Evolutionary conservation across 257 asterid species (phyloP).

Genomic region (Gynochthodes officinalis): DNA sequence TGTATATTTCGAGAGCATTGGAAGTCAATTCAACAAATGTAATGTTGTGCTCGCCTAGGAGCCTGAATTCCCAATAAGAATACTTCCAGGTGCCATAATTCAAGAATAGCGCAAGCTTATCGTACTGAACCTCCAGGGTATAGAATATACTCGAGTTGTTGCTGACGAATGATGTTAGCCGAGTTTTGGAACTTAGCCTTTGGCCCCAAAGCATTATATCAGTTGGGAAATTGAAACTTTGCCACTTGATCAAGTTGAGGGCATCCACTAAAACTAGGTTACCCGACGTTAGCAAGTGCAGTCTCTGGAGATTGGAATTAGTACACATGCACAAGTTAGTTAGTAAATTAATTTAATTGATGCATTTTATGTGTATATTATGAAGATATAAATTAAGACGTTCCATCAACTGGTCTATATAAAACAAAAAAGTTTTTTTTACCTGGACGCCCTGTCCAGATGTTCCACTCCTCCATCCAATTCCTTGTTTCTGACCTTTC

Average conservation of each 20-base stretch:
- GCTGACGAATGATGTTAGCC: slow-evolving; percentile 64
- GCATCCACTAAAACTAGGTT: slow-evolving; percentile 76
- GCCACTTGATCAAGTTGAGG: slow-evolving; percentile 66
- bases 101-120: slow-evolving; percentile 53
- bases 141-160: slow-evolving; percentile 55
- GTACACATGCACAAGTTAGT: no score
- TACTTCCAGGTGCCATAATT: slow-evolving; percentile 56
- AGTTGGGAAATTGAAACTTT: slow-evolving; percentile 89
- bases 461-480: slow-evolving; percentile 91
- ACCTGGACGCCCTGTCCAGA: slow-evolving; percentile 82
- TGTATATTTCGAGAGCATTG: slow-evolving; percentile 54
- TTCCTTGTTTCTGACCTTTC: slow-evolving; percentile 39
- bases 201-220: slow-evolving; percentile 88
- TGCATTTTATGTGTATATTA: no score
- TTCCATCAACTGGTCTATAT: slow-evolving; percentile 1
- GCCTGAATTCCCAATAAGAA: slow-evolving; percentile 71
- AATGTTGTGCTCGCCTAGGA: slow-evolving; percentile 43
- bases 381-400: no score
- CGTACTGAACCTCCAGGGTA: slow-evolving; percentile 63
- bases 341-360: no score
- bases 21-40: slow-evolving; percentile 63
- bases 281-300: slow-evolving; percentile 62
- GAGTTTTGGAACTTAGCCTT: slow-evolving; percentile 71
- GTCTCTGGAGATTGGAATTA: slow-evolving; percentile 67
- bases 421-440: slow-evolving; percentile 20